phyloP scores from a whole-genome alignment of 1,284 basidiomycete genomes.

The Pseudozyma thailandica region DNA sequence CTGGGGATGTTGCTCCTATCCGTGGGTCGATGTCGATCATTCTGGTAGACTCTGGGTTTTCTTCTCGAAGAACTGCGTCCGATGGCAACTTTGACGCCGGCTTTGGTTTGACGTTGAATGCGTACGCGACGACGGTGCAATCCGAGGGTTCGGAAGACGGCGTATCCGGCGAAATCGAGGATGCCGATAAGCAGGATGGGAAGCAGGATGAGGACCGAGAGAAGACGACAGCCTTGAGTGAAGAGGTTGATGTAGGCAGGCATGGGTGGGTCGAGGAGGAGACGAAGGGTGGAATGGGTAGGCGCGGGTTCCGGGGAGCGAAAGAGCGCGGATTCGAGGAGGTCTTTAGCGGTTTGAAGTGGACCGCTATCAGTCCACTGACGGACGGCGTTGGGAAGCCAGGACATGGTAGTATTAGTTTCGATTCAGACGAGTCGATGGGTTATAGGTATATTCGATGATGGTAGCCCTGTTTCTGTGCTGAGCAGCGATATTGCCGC shows the following conservation, averaged over 20 bases:
- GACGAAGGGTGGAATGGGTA: slow-evolving; percentile 22
- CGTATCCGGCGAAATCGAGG: slow-evolving; percentile 61
- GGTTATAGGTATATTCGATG: neutral
- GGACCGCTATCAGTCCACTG: slow-evolving; percentile 12
- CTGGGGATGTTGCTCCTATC: slow-evolving; percentile 39
- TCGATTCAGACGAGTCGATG: no score
- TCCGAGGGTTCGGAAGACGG: slow-evolving; percentile 60
- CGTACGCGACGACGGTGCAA: slow-evolving; percentile 51
- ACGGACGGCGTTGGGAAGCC: slow-evolving; percentile 7
- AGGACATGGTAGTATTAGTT: slow-evolving; percentile 26
- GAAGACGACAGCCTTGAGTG: slow-evolving; percentile 34
- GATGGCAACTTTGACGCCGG: slow-evolving; percentile 13
- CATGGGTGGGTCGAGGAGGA: slow-evolving; percentile 43
- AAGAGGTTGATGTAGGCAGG: slow-evolving; percentile 33
- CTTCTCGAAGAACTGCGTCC: slow-evolving; percentile 20
- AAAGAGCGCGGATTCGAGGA: slow-evolving; percentile 34
- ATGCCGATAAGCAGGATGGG: slow-evolving; percentile 52
- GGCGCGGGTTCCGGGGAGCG: slow-evolving; percentile 19
- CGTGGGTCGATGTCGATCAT: slow-evolving; percentile 33
- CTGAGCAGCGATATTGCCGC: no score
- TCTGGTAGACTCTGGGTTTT: slow-evolving; percentile 29
- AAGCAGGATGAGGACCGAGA: slow-evolving; percentile 51
- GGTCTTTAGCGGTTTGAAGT: slow-evolving; percentile 1
- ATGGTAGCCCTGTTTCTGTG: no score
- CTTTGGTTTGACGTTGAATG: slow-evolving; percentile 36